Base-by-base conservation (phyloP, 2,329 filamentous ascomycete species). In the Trichophyton verrucosum region DNA sequence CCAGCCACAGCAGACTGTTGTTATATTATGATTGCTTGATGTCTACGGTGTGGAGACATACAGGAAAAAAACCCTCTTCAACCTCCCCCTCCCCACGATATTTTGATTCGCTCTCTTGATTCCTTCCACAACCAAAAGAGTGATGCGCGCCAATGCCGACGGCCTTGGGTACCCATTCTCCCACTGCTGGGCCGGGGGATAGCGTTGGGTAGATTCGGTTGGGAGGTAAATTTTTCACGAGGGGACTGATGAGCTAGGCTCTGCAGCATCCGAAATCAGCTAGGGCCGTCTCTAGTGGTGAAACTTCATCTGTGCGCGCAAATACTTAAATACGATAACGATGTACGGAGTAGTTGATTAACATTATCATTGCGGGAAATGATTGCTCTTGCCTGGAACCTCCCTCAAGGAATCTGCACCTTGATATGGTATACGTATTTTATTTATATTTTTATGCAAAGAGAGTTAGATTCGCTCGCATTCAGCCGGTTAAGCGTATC, bases 171-270 rank as follows among this genome's bases (percentile, higher is more conserved):
- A 36, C 49, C 49, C 30, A 55, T 55, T 38, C 49, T 13, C 13
- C 30, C 46, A 49, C 20, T 15, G 3, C 49, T 36, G 49, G 49
- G 27, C 49, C n/a, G 49, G 49, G 33, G 49, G 49, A 55, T 36
- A 55, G 49, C 24, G 49, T 55, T 55, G 49, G 49, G 49, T 55
- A 55, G 49, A 55, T 55, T 55, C 49, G 49, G 49, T 36, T 55
- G 49, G 49, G 49, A 55, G 49, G 49, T 55, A 55, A 55, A 36
- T 55, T 55, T 38, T 55, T 55, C 49, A 55, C 49, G 49, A 55
- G 49, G 3, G 49, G 33, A 36, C 30, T 27, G 20, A 2, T 20
- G 49, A 17, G 15, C 49, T 55, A 55, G 49, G 24, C 49, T 55
- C 49, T 55, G 49, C 24, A 33, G 24, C 30, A 36, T 55, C 49